These are phyloP conservation scores for Neckera pumila DNA, from an alignment of 225 moss, liverwort and hornwort genomes.

Conservation along the genomic window DNA sequence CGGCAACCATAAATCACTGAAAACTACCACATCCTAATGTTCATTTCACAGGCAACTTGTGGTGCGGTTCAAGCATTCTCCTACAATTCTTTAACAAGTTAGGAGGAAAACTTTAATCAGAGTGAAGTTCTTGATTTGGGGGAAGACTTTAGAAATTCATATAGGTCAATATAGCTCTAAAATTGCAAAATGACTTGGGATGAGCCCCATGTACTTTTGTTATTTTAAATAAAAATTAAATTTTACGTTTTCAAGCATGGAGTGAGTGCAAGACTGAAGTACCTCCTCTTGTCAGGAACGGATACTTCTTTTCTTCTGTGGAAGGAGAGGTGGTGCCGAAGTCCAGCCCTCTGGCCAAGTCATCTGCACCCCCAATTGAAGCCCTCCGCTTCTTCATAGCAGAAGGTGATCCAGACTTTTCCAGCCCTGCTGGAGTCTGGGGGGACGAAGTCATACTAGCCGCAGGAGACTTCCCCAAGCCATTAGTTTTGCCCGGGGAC, in stretches of 20 bases:
- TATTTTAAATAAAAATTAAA: no score
- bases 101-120: no score
- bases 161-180: neutral
- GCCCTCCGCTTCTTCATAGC: conserved; percentile 22
- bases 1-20: neutral
- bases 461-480: conserved; percentile 1
- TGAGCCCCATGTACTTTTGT: no score
- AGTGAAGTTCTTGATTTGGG: neutral
- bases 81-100: neutral
- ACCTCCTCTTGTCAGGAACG: conserved; percentile 41
- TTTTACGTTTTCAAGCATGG: neutral
- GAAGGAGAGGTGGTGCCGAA: conserved; percentile 17
- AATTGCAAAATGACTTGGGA: neutral
- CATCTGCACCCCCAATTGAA: conserved; percentile 28
- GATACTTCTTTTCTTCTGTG: conserved; percentile 33
- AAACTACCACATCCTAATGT: neutral
- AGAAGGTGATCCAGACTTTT: conserved; percentile 21
- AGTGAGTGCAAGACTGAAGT: neutral
- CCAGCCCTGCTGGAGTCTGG: conserved; percentile 5
- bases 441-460: neutral
- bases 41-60: neutral
- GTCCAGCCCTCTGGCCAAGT: conserved; percentile 26
- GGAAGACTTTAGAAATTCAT: neutral
- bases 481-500: neutral
- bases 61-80: neutral